Evolutionary conservation across 352 stramenopile genomes (phyloP), one percentile per base, ranked within the genome.

Genomic region (Phytophthora fragariae): DNA sequence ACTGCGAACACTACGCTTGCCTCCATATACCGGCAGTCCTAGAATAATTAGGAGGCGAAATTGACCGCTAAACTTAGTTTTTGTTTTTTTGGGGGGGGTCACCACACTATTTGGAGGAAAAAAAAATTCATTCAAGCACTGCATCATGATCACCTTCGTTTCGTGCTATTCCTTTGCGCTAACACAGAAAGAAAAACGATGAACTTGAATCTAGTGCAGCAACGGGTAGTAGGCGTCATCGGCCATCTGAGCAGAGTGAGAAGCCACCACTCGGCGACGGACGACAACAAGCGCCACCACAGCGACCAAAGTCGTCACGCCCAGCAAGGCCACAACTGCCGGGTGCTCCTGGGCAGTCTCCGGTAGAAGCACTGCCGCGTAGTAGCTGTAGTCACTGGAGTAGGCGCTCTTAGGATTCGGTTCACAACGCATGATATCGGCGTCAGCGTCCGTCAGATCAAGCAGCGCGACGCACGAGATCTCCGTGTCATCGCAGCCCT

Each of bases 201-300:
- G 29, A 31, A 8, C 29, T 31, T 8, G 29, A 31, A 5, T 47
- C 39, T 84, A 92, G 67, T 86, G 70, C 56, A 92, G 70, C 49
- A 92, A 73, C 33, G 85, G 83, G 50, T 91, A 90, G 66, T 91
- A 90, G 24, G 82, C 85, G 49, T 91, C 83, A 9, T 90, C 80
- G 7, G 47, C 59, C 21, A 68, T 62, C 10, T 69, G 50, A 1
- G 73, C 66, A 17, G 52, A 71, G 19, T 72, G 58, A 7, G 49
- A 62, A 19, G 68, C 52, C 8, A 57, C 54, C 5, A 72, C 68
- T 10, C 56, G 55, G 50, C 74, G 76, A 21, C 76, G 83, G 46
- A 89, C 83, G 47, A 87, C 81, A 50, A 92, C 73, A 10, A 92
- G 65, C 31, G 83, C 80, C 31, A 90, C 77, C 8, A 90, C 64